A percentile compares a stretch with the other conserved stretches of the same genome.
Evolutionary conservation across 2,329 filamentous ascomycete species (phyloP).

Genomic region (Cylindrodendrum hubeiense): DNA sequence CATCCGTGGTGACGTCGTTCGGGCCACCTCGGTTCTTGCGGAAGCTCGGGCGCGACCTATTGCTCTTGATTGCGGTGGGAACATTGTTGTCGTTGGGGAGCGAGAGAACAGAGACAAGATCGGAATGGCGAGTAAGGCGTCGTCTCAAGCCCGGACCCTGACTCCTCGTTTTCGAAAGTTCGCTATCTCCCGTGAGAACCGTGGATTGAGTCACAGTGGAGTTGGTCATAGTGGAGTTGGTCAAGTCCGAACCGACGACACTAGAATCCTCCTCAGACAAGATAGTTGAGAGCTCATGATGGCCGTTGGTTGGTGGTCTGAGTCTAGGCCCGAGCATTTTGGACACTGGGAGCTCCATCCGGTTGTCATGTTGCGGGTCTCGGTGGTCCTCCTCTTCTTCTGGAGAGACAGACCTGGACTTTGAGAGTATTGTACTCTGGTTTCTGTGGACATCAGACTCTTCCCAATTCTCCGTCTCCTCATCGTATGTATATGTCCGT

Average conservation of each 20-base stretch:
- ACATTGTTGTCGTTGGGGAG: constrained; percentile 69
- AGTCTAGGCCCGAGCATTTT: constrained; percentile 50
- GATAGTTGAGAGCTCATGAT: constrained; percentile 70
- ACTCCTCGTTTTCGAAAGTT: constrained; percentile 54
- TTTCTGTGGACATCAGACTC: constrained; percentile 39
- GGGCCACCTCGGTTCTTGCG: constrained; percentile 77
- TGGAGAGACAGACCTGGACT: constrained; percentile 35
- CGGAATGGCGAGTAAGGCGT: constrained; percentile 89
- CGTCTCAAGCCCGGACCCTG: constrained; percentile 73
- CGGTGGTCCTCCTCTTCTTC: constrained; percentile 33
- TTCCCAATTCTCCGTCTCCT: constrained; percentile 43
- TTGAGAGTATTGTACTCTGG: constrained; percentile 29
- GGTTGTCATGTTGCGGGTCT: constrained; percentile 31
- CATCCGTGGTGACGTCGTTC: constrained; percentile 76
- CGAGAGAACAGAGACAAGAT: constrained; percentile 93
- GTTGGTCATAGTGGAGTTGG: constrained; percentile 67
- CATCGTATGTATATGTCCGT: constrained; percentile 31
- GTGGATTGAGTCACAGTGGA: constrained; percentile 68
- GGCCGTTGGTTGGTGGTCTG: constrained; percentile 65
- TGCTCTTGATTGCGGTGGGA: constrained; percentile 73
- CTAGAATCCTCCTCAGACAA: constrained; percentile 64
- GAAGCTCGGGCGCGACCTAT: constrained; percentile 82
- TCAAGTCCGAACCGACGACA: constrained; percentile 61
- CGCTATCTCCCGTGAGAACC: constrained; percentile 60
- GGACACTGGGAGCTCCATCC: constrained; percentile 37